Base-by-base conservation (phyloP, 2,329 filamentous ascomycete genomes). In the Emergomyces orientalis region DNA sequence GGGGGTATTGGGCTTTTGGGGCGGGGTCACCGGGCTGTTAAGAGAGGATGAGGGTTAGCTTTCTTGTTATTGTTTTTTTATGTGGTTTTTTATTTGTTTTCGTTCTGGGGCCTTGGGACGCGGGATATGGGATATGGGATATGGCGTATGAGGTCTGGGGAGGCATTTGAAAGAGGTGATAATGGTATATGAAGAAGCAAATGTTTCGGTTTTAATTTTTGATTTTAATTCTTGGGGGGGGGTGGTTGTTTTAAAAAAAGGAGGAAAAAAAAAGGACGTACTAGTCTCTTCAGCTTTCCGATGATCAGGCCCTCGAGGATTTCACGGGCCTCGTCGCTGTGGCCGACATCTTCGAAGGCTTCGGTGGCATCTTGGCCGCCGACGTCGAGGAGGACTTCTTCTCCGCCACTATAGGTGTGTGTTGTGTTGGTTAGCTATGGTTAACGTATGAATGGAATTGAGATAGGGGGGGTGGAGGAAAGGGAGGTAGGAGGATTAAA, bases 311-410 rank as follows among this genome's bases (percentile, higher is more conserved):
- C 85, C 39, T 88, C 86, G 63, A 99, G 86, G 69, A 96, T 93
- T 82, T 97, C 93, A 69, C 94, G 88, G 69, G 94, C 94, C 83
- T 99, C 94, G 78, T 99, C 94, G 72, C 90, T 95, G 88, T 99
- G 94, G 74, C 94, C 94, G 73, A 99, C 94, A 79, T 99, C 94
- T 82, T 99, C 94, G 76, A 99, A 99, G 66, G 94, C 93, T 81
- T 97, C 94, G 71, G 93, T 96, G 72, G 90, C 89, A 78, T 99
- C 94, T 81, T 96, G 92, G 70, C 94, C 94, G 73, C 84, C 94
- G 67, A 97, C 92, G 71, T 99, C 94, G 70, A 99, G 88, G 67
- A 99, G 82, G 71, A 99, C 94, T 82, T 99, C 94, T 81, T 99
- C 94, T 81, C 94, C 94, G 82, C 94, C 94, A 72, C 94, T 97